Evolutionary conservation across 331 rosid genomes (phyloP).

Genomic region (Phaseolus coccineus): DNA sequence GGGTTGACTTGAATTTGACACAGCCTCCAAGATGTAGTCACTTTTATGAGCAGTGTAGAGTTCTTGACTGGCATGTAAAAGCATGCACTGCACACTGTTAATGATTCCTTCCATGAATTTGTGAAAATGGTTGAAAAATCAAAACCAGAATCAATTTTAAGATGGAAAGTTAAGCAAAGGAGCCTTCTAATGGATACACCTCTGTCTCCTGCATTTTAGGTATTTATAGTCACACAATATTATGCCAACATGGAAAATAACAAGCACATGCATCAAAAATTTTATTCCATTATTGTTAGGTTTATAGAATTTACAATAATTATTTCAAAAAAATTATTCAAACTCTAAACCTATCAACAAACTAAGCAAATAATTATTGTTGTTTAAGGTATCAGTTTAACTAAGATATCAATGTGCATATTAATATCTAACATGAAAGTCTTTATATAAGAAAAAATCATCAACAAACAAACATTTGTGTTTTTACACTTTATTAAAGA

Average conservation of each 20-base stretch:
- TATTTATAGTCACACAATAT: neutral
- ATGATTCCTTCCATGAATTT: conserved; percentile 33
- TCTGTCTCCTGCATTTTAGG: conserved; percentile 16
- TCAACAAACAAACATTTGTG: no score
- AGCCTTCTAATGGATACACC: conserved; percentile 22
- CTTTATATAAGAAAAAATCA: no score
- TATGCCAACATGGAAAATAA: neutral
- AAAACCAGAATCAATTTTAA: conserved; percentile 33
- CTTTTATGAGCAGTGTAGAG: conserved; percentile 34
- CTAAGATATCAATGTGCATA: no score
- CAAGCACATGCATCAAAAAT: conserved; percentile 25
- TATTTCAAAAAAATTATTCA: conserved; percentile 9
- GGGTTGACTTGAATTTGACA: conserved; percentile 20
- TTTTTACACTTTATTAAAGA: no score
- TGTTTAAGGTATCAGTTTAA: no score
- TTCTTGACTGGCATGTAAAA: conserved; percentile 16
- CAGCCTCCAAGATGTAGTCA: neutral
- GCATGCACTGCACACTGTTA: conserved; percentile 3
- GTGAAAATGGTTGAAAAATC: conserved; percentile 26
- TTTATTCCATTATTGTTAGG: conserved; percentile 3
- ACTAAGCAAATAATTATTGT: no score
- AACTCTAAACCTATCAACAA: neutral
- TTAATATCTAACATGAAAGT: no score
- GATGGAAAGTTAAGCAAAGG: neutral
- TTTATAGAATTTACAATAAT: conserved; percentile 29